phyloP scores from a whole-genome alignment of 768 basidiomycete species.

The Trametes sanguinea region DNA sequence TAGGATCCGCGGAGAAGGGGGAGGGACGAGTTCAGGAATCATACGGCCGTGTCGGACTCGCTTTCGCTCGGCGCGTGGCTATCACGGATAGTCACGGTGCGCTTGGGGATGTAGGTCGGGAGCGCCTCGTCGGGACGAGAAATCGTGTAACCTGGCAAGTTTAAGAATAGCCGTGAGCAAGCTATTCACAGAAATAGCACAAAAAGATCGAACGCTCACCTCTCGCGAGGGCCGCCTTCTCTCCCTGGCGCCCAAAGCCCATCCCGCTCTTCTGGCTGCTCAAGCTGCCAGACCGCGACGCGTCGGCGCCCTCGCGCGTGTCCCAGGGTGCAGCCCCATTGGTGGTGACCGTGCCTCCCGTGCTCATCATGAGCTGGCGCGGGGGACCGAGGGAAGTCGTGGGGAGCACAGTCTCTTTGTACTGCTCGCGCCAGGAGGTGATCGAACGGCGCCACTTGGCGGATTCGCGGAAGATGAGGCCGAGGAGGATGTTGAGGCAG shows the following conservation, averaged over 20 bases:
- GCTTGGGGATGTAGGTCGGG: conserved; percentile 47
- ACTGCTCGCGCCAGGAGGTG: conserved; percentile 65
- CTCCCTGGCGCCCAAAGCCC: conserved; percentile 82
- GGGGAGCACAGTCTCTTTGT: conserved; percentile 57
- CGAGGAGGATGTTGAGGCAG: conserved; percentile 73
- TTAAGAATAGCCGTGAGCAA: not conserved
- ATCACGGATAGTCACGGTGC: conserved; percentile 18
- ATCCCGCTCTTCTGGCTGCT: conserved; percentile 41
- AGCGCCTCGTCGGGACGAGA: conserved; percentile 58
- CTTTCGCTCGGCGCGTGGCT: conserved; percentile 25
- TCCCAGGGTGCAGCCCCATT: conserved; percentile 29
- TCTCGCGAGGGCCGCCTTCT: conserved; percentile 71
- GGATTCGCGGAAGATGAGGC: conserved; percentile 73
- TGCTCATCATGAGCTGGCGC: conserved; percentile 21
- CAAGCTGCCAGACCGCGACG: conserved; percentile 23
- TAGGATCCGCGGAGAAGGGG: not conserved
- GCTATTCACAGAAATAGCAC: not conserved
- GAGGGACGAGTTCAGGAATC: not conserved
- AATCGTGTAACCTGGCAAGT: conserved; percentile 51
- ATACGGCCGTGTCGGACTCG: conserved; percentile 19
- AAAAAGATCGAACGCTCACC: conserved; percentile 41
- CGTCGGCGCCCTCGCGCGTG: conserved; percentile 21
- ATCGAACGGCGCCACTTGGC: conserved; percentile 69
- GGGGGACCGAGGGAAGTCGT: conserved; percentile 34
- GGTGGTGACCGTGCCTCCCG: conserved; percentile 10